phyloP scores from a whole-genome alignment of 106 monocot genomes.

The Narthecium ossifragum region DNA sequence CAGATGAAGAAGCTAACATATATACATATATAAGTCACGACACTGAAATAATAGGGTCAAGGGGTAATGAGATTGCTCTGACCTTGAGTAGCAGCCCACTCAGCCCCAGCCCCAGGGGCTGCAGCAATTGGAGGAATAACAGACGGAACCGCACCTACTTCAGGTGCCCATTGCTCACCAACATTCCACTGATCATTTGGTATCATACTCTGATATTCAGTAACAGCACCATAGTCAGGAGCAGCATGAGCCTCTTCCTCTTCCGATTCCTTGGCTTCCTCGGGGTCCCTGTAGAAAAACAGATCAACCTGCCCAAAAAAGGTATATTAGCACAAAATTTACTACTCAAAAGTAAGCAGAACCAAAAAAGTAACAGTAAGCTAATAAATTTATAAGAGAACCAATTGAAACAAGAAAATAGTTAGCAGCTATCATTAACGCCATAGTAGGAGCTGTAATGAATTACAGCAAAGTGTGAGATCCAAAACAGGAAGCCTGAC shows the following conservation, averaged over 20 bases:
- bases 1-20: no score
- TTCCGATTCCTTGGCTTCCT: slow-evolving; percentile 73
- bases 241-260: slow-evolving; percentile 37
- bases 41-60: not conserved
- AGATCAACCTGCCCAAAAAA: slow-evolving; percentile 87
- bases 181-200: slow-evolving; percentile 20
- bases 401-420: not conserved
- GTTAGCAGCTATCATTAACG: not conserved
- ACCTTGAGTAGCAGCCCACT: slow-evolving; percentile 30
- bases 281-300: slow-evolving; percentile 83
- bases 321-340: not conserved
- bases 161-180: slow-evolving; percentile 12
- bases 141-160: slow-evolving; percentile 2
- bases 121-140: slow-evolving; percentile 8
- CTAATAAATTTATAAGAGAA: not conserved
- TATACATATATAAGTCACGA: no score
- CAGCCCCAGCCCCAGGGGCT: slow-evolving; percentile 15
- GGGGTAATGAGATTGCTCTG: not conserved
- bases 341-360: not conserved
- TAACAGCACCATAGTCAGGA: slow-evolving; percentile 42
- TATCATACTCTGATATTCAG: slow-evolving; percentile 26
- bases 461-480: not conserved
- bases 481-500: not conserved
- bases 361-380: not conserved
- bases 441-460: no score